A percentile compares a stretch with the other conserved stretches of the same genome.
phyloP scores from a whole-genome alignment of 768 basidiomycete genomes.

The Pleurotus citrinopileatus region DNA sequence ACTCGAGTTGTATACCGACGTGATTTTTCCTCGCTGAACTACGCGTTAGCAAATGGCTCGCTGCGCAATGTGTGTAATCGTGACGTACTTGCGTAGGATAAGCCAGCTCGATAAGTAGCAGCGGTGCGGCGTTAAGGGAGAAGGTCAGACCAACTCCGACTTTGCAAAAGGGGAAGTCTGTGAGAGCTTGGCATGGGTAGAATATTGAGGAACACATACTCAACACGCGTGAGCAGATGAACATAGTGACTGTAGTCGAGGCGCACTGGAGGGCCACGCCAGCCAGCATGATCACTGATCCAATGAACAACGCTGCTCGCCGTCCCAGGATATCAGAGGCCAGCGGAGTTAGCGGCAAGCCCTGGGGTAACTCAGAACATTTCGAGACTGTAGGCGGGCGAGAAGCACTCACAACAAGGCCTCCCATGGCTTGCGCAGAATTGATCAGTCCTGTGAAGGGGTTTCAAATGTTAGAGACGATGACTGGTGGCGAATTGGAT shows the following conservation, averaged over 20 bases:
- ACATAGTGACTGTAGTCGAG: constrained; percentile 42
- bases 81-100: constrained; percentile 64
- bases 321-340: constrained; percentile 64
- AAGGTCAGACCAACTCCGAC: constrained; percentile 66
- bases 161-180: background rate
- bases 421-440: constrained; percentile 61
- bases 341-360: constrained; percentile 59
- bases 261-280: constrained; percentile 58
- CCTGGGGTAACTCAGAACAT: constrained; percentile 28
- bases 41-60: background rate
- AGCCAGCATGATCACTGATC: constrained; percentile 60
- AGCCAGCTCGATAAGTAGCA: constrained; percentile 62
- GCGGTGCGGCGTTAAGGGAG: constrained; percentile 58
- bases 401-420: constrained; percentile 36
- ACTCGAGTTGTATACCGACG: constrained; percentile 64
- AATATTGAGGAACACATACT: constrained; percentile 27
- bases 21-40: constrained; percentile 48
- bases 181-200: background rate
- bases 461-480: too few relatives aligned
- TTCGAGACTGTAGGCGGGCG: background rate
- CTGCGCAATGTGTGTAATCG: background rate
- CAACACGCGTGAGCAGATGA: constrained; percentile 56
- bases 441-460: constrained; percentile 55
- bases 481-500: too few relatives aligned
- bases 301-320: constrained; percentile 54